These are phyloP conservation scores for Smallanthus sonchifolius DNA, from an alignment of 129 eudicot genomes.

Conservation along the genomic window DNA sequence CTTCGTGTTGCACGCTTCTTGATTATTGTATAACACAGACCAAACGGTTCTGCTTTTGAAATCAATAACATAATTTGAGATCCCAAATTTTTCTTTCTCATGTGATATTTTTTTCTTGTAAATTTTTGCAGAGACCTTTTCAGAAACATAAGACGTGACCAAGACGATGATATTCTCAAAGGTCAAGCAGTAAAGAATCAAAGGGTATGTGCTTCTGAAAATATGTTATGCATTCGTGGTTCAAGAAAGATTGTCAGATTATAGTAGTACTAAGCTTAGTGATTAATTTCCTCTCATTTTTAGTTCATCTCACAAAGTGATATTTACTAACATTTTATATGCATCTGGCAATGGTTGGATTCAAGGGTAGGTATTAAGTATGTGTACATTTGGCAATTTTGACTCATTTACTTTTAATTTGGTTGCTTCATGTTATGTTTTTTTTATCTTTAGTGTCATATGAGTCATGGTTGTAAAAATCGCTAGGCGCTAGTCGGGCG, in stretches of 20 bases:
- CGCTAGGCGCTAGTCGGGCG: too few species aligned
- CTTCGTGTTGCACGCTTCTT: background rate
- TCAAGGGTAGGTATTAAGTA: background rate
- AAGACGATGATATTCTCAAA: conserved; percentile 78
- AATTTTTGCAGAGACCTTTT: conserved; percentile 48
- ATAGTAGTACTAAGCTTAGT: background rate
- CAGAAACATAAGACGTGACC: conserved; percentile 56
- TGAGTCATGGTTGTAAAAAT: too few species aligned
- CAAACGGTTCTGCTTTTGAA: background rate
- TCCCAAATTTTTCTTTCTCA: background rate
- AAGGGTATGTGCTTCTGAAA: conserved; percentile 42
- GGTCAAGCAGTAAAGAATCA: conserved; percentile 90
- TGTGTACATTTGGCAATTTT: background rate
- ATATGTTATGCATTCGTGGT: background rate
- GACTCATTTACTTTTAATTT: background rate
- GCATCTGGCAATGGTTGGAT: background rate
- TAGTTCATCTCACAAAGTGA: background rate
- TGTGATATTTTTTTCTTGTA: background rate
- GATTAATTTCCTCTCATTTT: background rate
- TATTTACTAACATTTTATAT: background rate
- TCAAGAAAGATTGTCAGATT: conserved; percentile 4
- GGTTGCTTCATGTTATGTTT: background rate
- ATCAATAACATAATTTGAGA: background rate
- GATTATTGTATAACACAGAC: background rate
- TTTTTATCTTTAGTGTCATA: background rate